Evolutionary conservation across 1,284 basidiomycete species (phyloP), one percentile per base, ranked within the genome.

Genomic region (Stygiomarasmius scandens): DNA sequence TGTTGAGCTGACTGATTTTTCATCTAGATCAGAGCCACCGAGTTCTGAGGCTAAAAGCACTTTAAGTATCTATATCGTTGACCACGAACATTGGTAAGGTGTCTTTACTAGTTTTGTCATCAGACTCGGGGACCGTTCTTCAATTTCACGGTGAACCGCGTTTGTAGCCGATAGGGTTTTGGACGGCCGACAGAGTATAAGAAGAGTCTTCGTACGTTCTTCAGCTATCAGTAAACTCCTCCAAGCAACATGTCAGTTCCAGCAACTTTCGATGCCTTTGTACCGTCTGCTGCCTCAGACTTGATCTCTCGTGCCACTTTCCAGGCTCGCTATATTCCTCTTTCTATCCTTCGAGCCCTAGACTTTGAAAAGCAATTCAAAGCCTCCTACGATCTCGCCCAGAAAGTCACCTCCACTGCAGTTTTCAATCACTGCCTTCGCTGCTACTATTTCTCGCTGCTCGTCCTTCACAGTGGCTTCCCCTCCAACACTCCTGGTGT

Each of bases 401-500:
- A 62, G 55, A 63, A 58, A 52, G 38, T 66, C 12, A 58, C 56
- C 8, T 55, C 59, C 2, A 55, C 55, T 2, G 54, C 55, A 14
- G 54, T 59, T 1, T 58, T 63, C 54, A 46, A 49, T 10, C 63
- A 66, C 51, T 62, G 46, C 41, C 55, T 58, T 36, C 60, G 64
- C 3, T 48, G 50, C 36, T 64, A 62, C 32, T 64, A 62, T 48
- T 62, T 63, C 34, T 54, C 61, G 5, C 57, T 66, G 11, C 58
- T 58, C n/a, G 63, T 66, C 19, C 54, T 66, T 11, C 43, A 51
- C 25, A 63, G 59, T 47, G 63, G 61, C 1, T 66, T 63, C 32
- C 64, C 64, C 11, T 66, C 64, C 5, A 53, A 58, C 22, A 61
- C 64, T 2, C 60, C 61, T 3, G 61, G 54, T 5, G 61, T 64